Percentiles rank a stretch among this genome's conserved stretches.
Evolutionary conservation across 768 basidiomycete genomes (phyloP).

Genomic region (Rhodocollybia butyracea): DNA sequence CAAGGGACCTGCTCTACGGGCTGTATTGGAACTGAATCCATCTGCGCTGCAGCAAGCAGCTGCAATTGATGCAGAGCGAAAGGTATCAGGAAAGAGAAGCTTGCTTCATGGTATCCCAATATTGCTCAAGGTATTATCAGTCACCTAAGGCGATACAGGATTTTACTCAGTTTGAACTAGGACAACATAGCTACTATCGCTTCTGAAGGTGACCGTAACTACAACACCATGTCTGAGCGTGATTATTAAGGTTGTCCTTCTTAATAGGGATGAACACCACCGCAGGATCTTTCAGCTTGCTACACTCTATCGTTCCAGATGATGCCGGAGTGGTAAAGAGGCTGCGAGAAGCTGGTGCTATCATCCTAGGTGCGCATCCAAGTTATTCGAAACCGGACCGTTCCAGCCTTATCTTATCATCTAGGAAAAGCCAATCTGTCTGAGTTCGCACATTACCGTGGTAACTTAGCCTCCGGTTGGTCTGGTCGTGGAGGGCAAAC

Average conservation of each 20-base stretch:
- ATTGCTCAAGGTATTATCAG: conserved; percentile 25
- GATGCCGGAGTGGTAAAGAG: conserved; percentile 32
- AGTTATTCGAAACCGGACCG: background rate
- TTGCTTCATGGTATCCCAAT: conserved; percentile 35
- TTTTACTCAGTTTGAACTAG: background rate
- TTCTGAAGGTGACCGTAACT: conserved; percentile 21
- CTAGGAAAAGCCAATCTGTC: conserved; percentile 39
- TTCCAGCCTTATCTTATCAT: too few relatives aligned
- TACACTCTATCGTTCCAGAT: conserved; percentile 29
- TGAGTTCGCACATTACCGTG: conserved; percentile 42
- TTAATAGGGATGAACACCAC: conserved; percentile 42
- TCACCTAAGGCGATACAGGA: background rate
- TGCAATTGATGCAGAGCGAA: conserved; percentile 29
- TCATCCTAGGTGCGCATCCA: conserved; percentile 24
- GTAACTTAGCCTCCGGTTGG: conserved; percentile 35
- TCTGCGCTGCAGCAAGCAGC: conserved; percentile 32
- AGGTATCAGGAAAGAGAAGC: conserved; percentile 24
- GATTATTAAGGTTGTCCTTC: too few relatives aligned
- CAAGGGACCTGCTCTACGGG: conserved; percentile 31
- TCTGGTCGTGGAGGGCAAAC: conserved; percentile 47
- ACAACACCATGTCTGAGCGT: too few relatives aligned
- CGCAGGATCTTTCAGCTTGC: conserved; percentile 33
- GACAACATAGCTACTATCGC: conserved; percentile 30
- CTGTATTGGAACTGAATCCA: conserved; percentile 38
- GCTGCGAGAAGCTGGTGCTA: conserved; percentile 28